phyloP scores from a whole-genome alignment of 805 yeast species.

The Lipomyces kockii region DNA sequence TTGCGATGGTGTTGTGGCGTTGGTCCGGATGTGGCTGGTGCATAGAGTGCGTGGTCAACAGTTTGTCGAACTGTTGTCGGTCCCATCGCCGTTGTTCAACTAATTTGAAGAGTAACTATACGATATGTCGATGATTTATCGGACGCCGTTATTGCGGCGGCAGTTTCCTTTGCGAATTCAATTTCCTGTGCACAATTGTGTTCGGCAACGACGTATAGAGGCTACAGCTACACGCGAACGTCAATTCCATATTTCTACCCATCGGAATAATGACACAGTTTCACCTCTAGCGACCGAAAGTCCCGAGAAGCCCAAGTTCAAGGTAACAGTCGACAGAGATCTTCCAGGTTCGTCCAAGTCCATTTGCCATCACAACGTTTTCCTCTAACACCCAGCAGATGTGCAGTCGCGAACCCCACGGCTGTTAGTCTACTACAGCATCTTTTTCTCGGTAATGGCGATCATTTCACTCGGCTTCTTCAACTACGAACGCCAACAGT shows the following conservation, averaged over 20 bases:
- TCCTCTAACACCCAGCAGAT: constrained; percentile 34
- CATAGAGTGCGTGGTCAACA: not conserved
- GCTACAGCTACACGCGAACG: not conserved
- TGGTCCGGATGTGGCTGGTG: not conserved
- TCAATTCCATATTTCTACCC: constrained; percentile 1
- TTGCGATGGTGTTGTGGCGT: not conserved
- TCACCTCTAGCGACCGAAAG: constrained; percentile 35
- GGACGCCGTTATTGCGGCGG: not conserved
- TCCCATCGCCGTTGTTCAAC: not conserved
- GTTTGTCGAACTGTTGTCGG: no score
- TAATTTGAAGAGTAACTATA: not conserved
- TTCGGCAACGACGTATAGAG: not conserved
- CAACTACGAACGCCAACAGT: constrained; percentile 89
- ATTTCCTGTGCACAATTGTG: not conserved
- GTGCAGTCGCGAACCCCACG: constrained; percentile 53
- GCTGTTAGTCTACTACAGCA: constrained; percentile 59
- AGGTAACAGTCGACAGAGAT: constrained; percentile 71
- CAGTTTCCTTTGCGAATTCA: not conserved
- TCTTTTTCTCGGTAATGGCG: constrained; percentile 60
- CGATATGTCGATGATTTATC: not conserved
- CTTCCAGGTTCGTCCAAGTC: constrained; percentile 64
- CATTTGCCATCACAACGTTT: not conserved
- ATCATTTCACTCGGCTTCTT: constrained; percentile 67
- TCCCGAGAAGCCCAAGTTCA: constrained; percentile 19
- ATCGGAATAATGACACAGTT: constrained; percentile 42